These are phyloP conservation scores for Diutina pseudorugosa DNA, from an alignment of 1,139 yeast species.

Conservation along the genomic window DNA sequence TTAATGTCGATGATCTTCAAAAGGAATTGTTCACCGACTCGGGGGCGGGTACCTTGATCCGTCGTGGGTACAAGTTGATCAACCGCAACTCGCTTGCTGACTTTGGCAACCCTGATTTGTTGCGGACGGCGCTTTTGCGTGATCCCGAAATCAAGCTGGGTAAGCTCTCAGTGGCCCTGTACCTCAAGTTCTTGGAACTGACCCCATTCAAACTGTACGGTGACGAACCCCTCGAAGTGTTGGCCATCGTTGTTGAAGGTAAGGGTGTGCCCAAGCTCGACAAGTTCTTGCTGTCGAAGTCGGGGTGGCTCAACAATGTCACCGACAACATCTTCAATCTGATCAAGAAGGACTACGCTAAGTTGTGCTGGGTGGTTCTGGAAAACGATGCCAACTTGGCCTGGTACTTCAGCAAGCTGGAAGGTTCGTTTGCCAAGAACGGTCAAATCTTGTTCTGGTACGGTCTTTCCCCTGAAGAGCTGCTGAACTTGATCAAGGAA, in stretches of 20 bases:
- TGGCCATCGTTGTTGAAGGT: constrained; percentile 59
- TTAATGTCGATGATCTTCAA: constrained; percentile 88
- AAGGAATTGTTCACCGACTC: constrained; percentile 96
- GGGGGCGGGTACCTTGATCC: constrained; percentile 96
- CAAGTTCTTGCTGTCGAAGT: constrained; percentile 75
- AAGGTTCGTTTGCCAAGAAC: constrained; percentile 83
- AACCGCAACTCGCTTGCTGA: constrained; percentile 59
- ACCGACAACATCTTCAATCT: constrained; percentile 89
- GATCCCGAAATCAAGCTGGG: constrained; percentile 68
- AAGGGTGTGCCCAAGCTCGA: constrained; percentile 58
- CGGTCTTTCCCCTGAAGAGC: constrained; percentile 61
- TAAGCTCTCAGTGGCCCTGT: constrained; percentile 67
- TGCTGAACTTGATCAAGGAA: constrained; percentile 50
- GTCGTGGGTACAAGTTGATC: constrained; percentile 88
- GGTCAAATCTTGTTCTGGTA: constrained; percentile 94
- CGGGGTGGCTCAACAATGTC: constrained; percentile 96
- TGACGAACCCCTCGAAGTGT: constrained; percentile 90
- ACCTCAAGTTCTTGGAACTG: constrained; percentile 59
- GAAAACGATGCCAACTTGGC: constrained; percentile 86
- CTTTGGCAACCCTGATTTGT: constrained; percentile 64
- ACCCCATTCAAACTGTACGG: constrained; percentile 69
- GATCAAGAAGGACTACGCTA: constrained; percentile 58
- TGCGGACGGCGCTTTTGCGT: constrained; percentile 65
- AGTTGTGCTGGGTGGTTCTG: constrained; percentile 78
- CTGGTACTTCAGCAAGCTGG: constrained; percentile 89